Conservation (phyloP, 345 rosid species). For the Raphanus raphanistrum region DNA sequence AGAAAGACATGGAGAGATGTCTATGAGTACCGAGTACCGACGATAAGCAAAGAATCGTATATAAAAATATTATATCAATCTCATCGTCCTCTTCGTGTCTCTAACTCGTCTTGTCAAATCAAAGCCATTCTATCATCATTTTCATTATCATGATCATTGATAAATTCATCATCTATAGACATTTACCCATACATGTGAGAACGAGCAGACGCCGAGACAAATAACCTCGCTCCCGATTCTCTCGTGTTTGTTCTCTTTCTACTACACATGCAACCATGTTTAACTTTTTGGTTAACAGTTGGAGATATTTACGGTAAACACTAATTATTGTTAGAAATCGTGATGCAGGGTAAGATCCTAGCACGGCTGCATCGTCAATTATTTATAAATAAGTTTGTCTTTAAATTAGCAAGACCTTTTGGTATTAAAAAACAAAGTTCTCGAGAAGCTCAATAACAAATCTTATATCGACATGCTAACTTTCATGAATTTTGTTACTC, state of each 20-base stretch:
- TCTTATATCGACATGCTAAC: too few species aligned
- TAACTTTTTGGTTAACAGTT: background rate
- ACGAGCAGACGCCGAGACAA: slow-evolving; percentile 1
- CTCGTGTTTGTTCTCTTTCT: slow-evolving; percentile 26
- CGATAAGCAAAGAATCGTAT: too few species aligned
- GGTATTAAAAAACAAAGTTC: background rate
- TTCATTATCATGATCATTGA: slow-evolving; percentile 13
- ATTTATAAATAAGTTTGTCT: too few species aligned
- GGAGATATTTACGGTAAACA: slow-evolving; percentile 19
- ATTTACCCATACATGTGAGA: slow-evolving; percentile 20
- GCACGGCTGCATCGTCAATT: background rate
- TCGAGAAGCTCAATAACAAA: background rate
- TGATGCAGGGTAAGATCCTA: background rate
- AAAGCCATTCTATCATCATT: slow-evolving; percentile 29
- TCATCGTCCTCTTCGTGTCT: slow-evolving; percentile 23
- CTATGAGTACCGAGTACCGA: too few species aligned
- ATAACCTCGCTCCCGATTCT: background rate
- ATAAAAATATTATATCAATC: background rate
- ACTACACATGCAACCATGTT: slow-evolving; percentile 17
- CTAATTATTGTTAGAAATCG: background rate
- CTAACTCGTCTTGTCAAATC: slow-evolving; percentile 38
- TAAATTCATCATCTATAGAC: background rate
- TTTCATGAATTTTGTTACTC: too few species aligned
- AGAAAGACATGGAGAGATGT: too few species aligned
- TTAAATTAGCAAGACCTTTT: too few species aligned